Evolutionary conservation across 176 grass and related monocot species (phyloP).

Genomic region (Phragmites australis): DNA sequence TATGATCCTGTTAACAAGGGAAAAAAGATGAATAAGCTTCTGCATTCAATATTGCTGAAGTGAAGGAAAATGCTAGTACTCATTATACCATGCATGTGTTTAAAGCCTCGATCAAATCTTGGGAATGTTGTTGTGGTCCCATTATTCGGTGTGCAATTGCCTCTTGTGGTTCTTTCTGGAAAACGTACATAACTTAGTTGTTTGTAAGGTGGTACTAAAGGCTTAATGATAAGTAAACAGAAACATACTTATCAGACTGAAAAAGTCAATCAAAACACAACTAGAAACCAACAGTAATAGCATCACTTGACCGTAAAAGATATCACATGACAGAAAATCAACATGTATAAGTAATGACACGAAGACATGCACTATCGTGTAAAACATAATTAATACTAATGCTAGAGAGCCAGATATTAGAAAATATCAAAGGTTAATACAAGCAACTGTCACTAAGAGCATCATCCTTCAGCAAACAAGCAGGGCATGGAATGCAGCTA

Average conservation of each 20-base stretch:
- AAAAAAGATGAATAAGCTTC: slow-evolving; percentile 31
- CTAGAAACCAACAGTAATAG: slow-evolving; percentile 6
- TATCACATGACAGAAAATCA: no score
- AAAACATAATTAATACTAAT: neutral
- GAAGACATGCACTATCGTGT: neutral
- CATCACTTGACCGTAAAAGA: neutral
- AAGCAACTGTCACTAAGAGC: neutral
- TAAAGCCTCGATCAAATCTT: slow-evolving; percentile 66
- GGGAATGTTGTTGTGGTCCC: slow-evolving; percentile 73
- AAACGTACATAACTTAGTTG: slow-evolving; percentile 26
- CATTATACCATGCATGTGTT: slow-evolving; percentile 55
- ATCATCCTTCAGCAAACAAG: neutral
- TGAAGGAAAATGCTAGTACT: neutral
- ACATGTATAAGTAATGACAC: no score
- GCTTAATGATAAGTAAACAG: neutral
- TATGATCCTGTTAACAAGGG: slow-evolving; percentile 63
- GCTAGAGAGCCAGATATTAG: neutral
- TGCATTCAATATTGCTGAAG: neutral
- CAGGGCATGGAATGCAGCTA: no score
- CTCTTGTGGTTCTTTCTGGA: slow-evolving; percentile 61
- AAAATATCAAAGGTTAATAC: neutral
- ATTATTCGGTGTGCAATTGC: slow-evolving; percentile 74
- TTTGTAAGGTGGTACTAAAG: neutral
- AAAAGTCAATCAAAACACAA: neutral
- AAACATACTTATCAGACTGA: neutral